Percentiles rank a stretch among this genome's conserved stretches.
Evolutionary conservation across 352 stramenopile species (phyloP).

Genomic region (Globisporangium nunn): DNA sequence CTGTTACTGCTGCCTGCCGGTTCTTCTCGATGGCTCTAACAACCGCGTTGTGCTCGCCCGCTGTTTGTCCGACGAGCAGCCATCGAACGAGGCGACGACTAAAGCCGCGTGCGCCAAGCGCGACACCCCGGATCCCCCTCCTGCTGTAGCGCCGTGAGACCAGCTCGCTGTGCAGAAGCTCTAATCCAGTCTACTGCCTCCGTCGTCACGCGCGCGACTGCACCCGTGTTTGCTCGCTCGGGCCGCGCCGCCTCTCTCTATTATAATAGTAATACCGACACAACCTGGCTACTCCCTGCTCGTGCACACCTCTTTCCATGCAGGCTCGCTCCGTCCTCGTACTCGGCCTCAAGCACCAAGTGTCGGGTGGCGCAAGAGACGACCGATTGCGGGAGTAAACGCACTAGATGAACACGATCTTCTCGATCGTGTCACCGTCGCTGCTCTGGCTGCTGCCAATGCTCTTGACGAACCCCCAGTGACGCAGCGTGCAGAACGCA

Average conservation of each 20-base stretch:
- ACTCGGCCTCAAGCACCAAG: background rate
- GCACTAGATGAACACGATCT: slow-evolving; percentile 72
- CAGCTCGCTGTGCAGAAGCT: background rate
- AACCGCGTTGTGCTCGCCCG: slow-evolving; percentile 1
- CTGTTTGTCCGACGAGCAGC: slow-evolving; percentile 23
- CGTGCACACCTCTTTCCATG: background rate
- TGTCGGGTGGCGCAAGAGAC: background rate
- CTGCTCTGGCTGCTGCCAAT: slow-evolving; percentile 32
- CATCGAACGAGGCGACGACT: slow-evolving; percentile 78
- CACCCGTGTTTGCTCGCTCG: slow-evolving; percentile 13
- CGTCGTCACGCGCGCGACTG: background rate
- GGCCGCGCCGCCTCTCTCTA: slow-evolving; percentile 5
- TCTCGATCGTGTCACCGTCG: slow-evolving; percentile 61
- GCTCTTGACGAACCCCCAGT: slow-evolving; percentile 64
- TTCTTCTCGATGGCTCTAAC: background rate
- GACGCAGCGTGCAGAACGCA: slow-evolving; percentile 53
- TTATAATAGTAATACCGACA: slow-evolving; percentile 26
- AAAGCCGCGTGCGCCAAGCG: slow-evolving; percentile 5
- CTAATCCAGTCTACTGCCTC: background rate
- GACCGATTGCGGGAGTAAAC: too few relatives aligned
- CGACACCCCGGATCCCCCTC: background rate
- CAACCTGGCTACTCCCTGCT: too few relatives aligned
- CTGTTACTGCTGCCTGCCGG: background rate
- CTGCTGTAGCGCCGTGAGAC: background rate
- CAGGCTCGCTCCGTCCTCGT: background rate